Conservation (phyloP, 768 basidiomycete species). For the Trichaptum fuscoviolaceum region DNA sequence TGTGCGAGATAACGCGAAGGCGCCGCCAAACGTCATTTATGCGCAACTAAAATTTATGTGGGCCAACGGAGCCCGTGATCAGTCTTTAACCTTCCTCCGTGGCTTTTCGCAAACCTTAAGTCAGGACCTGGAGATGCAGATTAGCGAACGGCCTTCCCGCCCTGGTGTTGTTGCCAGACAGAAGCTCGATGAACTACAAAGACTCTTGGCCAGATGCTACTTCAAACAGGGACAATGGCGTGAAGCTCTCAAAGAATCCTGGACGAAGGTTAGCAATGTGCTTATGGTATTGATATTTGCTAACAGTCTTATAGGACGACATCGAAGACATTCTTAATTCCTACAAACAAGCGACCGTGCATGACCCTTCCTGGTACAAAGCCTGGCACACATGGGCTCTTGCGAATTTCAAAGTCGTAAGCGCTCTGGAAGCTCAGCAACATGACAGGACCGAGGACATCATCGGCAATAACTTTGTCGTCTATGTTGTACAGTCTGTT, state of each 20-base stretch:
- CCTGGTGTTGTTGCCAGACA: constrained; percentile 45
- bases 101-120: constrained; percentile 76
- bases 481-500: constrained; percentile 90
- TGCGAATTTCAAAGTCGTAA: constrained; percentile 91
- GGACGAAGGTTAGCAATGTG: constrained; percentile 57
- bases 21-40: constrained; percentile 94
- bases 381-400: constrained; percentile 99
- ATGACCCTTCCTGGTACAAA: constrained; percentile 96
- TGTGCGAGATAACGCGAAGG: constrained; percentile 54
- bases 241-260: constrained; percentile 69
- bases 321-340: constrained; percentile 78
- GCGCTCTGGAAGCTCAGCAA: constrained; percentile 64
- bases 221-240: constrained; percentile 98
- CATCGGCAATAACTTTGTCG: constrained; percentile 58
- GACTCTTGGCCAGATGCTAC: constrained; percentile 92
- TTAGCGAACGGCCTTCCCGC: constrained; percentile 44
- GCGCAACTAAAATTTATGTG: constrained; percentile 95
- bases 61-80: constrained; percentile 75
- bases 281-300: constrained; percentile 2
- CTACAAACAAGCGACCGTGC: constrained; percentile 83
- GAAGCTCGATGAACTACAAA: constrained; percentile 66
- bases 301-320: constrained; percentile 50
- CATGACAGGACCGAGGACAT: constrained; percentile 53
- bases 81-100: constrained; percentile 77
- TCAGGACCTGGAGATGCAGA: constrained; percentile 64